Conservation (phyloP, 352 stramenopile genomes). For the Phytophthora gonapodyides region DNA sequence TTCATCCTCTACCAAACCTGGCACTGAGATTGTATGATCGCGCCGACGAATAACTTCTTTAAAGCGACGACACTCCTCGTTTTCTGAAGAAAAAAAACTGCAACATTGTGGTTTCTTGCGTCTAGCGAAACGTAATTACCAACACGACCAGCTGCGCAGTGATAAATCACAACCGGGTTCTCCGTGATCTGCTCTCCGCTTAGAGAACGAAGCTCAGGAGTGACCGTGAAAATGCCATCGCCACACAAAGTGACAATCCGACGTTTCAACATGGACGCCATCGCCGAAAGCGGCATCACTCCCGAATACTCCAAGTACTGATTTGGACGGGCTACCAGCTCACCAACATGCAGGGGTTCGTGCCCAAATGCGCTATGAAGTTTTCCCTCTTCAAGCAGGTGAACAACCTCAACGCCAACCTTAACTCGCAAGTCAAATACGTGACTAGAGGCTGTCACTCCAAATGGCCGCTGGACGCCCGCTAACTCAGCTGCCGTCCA, state of each 20-base stretch:
- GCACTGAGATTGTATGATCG: too few species aligned
- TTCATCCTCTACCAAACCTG: too few species aligned
- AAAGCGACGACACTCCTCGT: too few species aligned
- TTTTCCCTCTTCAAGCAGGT: not conserved
- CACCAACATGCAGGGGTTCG: not conserved
- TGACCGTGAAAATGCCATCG: not conserved
- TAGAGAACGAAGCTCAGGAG: not conserved
- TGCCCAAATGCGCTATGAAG: not conserved
- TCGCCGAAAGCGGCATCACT: not conserved
- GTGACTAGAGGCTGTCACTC: not conserved
- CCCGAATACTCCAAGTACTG: conserved; percentile 4
- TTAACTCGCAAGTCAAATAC: not conserved
- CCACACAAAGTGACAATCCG: not conserved
- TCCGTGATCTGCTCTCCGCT: not conserved
- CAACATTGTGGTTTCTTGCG: not conserved
- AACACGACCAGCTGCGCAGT: not conserved
- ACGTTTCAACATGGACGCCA: not conserved
- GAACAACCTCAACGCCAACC: not conserved
- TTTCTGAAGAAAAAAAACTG: not conserved
- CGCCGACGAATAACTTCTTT: too few species aligned
- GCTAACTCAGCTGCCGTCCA: conserved; percentile 2
- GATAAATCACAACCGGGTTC: not conserved
- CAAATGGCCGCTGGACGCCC: not conserved
- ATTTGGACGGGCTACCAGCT: not conserved
- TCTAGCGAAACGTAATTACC: not conserved